A percentile compares a stretch with the other conserved stretches of the same genome.
Conservation (phyloP, 2,329 filamentous ascomycete genomes). For the Stachybotrys elegans region DNA sequence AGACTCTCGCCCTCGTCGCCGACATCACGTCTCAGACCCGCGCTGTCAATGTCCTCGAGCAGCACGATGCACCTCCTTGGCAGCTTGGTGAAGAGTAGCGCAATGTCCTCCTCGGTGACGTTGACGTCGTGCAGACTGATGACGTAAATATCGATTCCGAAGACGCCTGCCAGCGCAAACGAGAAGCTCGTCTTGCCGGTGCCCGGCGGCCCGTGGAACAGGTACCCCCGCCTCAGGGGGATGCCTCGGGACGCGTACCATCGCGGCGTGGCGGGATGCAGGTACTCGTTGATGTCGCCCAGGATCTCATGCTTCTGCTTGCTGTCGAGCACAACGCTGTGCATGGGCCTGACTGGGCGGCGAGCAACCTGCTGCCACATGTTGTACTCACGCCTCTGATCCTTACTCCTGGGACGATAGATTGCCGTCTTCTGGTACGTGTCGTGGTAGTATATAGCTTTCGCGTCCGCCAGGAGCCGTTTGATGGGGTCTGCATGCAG, state of each 20-base stretch:
- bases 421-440: slow-evolving; percentile 54
- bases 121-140: slow-evolving; percentile 51
- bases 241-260: slow-evolving; percentile 77
- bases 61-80: slow-evolving; percentile 61
- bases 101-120: slow-evolving; percentile 58
- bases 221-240: slow-evolving; percentile 69
- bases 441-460: slow-evolving; percentile 45
- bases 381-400: slow-evolving; percentile 38
- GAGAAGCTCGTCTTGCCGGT: slow-evolving; percentile 68
- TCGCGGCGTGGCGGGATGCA: slow-evolving; percentile 61
- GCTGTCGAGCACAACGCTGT: slow-evolving; percentile 68
- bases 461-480: slow-evolving; percentile 46
- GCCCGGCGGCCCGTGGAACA: slow-evolving; percentile 71
- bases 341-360: slow-evolving; percentile 65
- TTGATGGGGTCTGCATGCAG: slow-evolving; percentile 54
- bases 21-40: slow-evolving; percentile 46
- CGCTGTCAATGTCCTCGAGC: slow-evolving; percentile 65
- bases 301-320: slow-evolving; percentile 62
- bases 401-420: slow-evolving; percentile 45
- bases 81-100: slow-evolving; percentile 53
- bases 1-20: slow-evolving; percentile 22
- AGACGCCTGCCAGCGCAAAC: slow-evolving; percentile 60
- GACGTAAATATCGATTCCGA: slow-evolving; percentile 62
- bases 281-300: slow-evolving; percentile 71
- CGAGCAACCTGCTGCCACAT: slow-evolving; percentile 54